phyloP scores from a whole-genome alignment of 164 flowering plant genomes.

The Chloranthus sessilifolius region DNA sequence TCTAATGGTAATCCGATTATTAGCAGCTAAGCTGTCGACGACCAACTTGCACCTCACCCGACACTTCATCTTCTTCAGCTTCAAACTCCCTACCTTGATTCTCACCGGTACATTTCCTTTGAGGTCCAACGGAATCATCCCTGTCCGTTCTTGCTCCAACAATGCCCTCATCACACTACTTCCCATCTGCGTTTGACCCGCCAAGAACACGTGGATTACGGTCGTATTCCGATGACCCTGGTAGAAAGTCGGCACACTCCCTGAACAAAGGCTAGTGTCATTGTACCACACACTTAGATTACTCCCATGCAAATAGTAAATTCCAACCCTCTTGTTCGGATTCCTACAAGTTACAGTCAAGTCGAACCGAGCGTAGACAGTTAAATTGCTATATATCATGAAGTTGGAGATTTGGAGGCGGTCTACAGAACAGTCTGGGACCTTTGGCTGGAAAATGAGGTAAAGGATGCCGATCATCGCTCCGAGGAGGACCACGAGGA shows the following conservation, averaged over 20 bases:
- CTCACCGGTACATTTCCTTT: slow-evolving; percentile 63
- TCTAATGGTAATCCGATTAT: slow-evolving; percentile 36
- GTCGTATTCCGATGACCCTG: slow-evolving; percentile 90
- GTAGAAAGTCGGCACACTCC: slow-evolving; percentile 70
- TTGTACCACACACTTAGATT: slow-evolving; percentile 45
- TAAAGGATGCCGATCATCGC: slow-evolving; percentile 39
- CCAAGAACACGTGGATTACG: slow-evolving; percentile 32
- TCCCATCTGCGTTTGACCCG: slow-evolving; percentile 48
- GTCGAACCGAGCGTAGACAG: slow-evolving; percentile 50
- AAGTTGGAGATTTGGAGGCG: slow-evolving; percentile 43
- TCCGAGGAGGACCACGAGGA: slow-evolving; percentile 37
- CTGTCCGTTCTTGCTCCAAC: slow-evolving; percentile 44
- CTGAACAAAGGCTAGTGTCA: slow-evolving; percentile 43
- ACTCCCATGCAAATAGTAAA: slow-evolving; percentile 71
- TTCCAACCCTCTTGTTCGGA: slow-evolving; percentile 83
- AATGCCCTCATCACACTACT: slow-evolving; percentile 27
- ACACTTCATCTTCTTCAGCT: slow-evolving; percentile 59
- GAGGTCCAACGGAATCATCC: slow-evolving; percentile 52
- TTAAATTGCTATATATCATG: slow-evolving; percentile 32
- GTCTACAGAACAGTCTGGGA: slow-evolving; percentile 67
- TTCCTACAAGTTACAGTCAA: slow-evolving; percentile 67
- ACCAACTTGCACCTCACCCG: slow-evolving; percentile 47
- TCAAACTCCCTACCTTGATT: slow-evolving; percentile 62
- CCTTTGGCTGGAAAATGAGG: slow-evolving; percentile 64
- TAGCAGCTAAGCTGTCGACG: slow-evolving; percentile 43